A percentile compares a stretch with the other conserved stretches of the same genome.
phyloP scores from a whole-genome alignment of 495 filamentous ascomycete genomes.

The Podospora pseudocomata region DNA sequence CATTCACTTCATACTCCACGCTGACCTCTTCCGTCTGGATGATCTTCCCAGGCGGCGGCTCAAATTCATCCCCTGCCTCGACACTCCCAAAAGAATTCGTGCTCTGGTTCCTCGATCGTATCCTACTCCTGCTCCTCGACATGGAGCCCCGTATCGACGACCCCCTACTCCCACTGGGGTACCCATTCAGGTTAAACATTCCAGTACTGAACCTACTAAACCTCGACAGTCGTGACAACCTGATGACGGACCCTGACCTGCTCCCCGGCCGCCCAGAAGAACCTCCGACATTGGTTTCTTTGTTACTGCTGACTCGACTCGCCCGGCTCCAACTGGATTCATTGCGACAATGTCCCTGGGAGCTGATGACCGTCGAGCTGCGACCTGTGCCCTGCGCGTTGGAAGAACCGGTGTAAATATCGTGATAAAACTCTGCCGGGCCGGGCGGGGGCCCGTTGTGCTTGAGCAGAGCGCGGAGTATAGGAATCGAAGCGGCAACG shows the following conservation, averaged over 20 bases:
- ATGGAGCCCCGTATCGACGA: background rate
- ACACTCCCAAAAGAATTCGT: constrained; percentile 2
- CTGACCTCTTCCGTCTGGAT: constrained; percentile 27
- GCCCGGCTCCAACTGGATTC: constrained; percentile 12
- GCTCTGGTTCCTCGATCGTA: constrained; percentile 5
- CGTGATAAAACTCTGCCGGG: constrained; percentile 25
- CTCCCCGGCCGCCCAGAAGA: background rate
- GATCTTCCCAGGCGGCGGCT: constrained; percentile 25
- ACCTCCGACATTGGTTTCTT: constrained; percentile 13
- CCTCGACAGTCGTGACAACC: constrained; percentile 21
- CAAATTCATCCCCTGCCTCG: constrained; percentile 1
- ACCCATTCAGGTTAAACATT: constrained; percentile 5
- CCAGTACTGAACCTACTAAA: constrained; percentile 24
- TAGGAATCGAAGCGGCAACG: constrained; percentile 33
- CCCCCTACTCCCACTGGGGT: background rate
- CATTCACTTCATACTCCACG: constrained; percentile 24
- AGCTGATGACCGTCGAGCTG: constrained; percentile 26
- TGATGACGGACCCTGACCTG: background rate
- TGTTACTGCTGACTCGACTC: constrained; percentile 4
- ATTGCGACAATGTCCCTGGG: constrained; percentile 17
- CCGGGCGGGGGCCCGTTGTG: constrained; percentile 27
- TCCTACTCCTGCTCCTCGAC: background rate
- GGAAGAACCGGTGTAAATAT: constrained; percentile 24
- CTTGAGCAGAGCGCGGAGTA: constrained; percentile 30
- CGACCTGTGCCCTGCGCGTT: constrained; percentile 24